phyloP scores from a whole-genome alignment of 2,329 filamentous ascomycete genomes.

The Daldinia sp. region DNA sequence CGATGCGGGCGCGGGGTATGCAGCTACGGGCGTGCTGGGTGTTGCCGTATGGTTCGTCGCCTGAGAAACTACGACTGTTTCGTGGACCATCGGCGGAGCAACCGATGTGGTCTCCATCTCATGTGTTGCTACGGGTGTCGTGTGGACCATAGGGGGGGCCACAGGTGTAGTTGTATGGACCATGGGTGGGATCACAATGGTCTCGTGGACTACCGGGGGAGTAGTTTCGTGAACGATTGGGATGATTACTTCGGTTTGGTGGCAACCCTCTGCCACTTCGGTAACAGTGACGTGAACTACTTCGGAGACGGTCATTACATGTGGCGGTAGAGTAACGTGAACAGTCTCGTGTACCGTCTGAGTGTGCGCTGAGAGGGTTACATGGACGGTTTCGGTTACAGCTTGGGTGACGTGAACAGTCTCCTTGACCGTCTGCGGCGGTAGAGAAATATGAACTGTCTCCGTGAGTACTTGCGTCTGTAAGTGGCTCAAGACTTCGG shows the following conservation, averaged over 20 bases:
- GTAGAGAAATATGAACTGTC: slow-evolving; percentile 17
- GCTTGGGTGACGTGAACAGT: slow-evolving; percentile 20
- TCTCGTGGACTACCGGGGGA: slow-evolving; percentile 18
- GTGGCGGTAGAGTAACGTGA: slow-evolving; percentile 25
- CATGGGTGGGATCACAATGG: slow-evolving; percentile 6
- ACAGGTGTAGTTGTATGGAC: slow-evolving; percentile 4
- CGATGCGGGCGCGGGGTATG: slow-evolving; percentile 7
- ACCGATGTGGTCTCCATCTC: not conserved
- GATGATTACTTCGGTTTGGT: slow-evolving; percentile 19
- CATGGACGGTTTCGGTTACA: slow-evolving; percentile 27
- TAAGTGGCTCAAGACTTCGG: slow-evolving; percentile 21
- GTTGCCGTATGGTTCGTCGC: not conserved
- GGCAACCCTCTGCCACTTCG: slow-evolving; percentile 12
- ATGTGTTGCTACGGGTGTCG: not conserved
- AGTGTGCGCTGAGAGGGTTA: slow-evolving; percentile 8
- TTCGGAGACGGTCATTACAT: slow-evolving; percentile 22
- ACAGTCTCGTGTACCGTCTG: slow-evolving; percentile 23
- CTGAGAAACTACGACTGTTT: slow-evolving; percentile 1
- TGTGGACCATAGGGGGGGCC: slow-evolving; percentile 11
- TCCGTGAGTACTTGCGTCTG: slow-evolving; percentile 21
- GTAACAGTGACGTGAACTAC: slow-evolving; percentile 29
- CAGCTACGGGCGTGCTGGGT: not conserved
- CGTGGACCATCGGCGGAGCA: slow-evolving; percentile 8
- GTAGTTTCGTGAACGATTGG: slow-evolving; percentile 20
- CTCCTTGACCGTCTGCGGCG: slow-evolving; percentile 23